These are phyloP conservation scores for Brassica cretica DNA, from an alignment of 345 rosid genomes.

Conservation along the genomic window DNA sequence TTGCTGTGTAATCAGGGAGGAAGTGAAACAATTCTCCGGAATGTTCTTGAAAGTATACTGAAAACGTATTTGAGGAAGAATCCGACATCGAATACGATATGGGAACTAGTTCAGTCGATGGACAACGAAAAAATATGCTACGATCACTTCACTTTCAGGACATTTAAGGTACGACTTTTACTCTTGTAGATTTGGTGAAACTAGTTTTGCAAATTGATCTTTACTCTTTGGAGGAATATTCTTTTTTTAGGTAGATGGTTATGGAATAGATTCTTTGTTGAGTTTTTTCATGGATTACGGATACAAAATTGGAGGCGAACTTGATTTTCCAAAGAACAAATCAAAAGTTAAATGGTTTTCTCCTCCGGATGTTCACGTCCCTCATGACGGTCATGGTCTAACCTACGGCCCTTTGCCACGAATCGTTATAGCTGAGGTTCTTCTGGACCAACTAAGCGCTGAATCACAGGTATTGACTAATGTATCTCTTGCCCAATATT, in stretches of 20 bases:
- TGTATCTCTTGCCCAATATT: not conserved
- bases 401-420: constrained; percentile 71
- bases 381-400: constrained; percentile 48
- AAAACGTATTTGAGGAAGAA: no score
- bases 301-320: no score
- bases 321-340: no score
- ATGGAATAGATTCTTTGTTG: no score
- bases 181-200: not conserved
- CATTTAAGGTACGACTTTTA: constrained; percentile 60
- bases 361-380: constrained; percentile 51
- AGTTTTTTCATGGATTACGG: no score
- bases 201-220: not conserved
- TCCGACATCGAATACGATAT: constrained; percentile 34
- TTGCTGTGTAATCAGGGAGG: no score
- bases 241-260: not conserved
- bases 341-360: constrained; percentile 64
- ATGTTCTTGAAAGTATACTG: no score
- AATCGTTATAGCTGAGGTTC: constrained; percentile 76
- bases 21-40: no score
- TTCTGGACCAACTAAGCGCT: constrained; percentile 67
- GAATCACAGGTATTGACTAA: constrained; percentile 47
- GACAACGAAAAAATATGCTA: constrained; percentile 58
- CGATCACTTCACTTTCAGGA: constrained; percentile 81
- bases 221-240: not conserved
- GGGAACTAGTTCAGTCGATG: constrained; percentile 59